A percentile compares a stretch with the other conserved stretches of the same genome.
Conservation (phyloP, 805 yeast genomes). For the Cyberlindnera maritima region DNA sequence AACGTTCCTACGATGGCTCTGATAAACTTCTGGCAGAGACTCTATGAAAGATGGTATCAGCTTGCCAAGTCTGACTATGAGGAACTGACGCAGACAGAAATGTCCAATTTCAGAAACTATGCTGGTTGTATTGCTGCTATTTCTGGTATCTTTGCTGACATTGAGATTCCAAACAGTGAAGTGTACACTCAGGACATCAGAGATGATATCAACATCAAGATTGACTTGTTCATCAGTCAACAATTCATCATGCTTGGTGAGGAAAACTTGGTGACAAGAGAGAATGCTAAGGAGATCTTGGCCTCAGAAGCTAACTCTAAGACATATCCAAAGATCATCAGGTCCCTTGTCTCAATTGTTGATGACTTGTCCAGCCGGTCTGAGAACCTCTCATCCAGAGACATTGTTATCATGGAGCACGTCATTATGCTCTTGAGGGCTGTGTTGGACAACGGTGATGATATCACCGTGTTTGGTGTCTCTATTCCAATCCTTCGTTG, state of each 20-base stretch:
- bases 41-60: conserved; percentile 48
- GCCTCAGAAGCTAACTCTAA: conserved; percentile 63
- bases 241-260: conserved; percentile 49
- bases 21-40: conserved; percentile 39
- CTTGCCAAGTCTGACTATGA: conserved; percentile 23
- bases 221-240: conserved; percentile 47
- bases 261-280: conserved; percentile 55
- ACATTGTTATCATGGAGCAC: conserved; percentile 45
- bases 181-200: conserved; percentile 22
- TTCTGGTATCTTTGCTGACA: conserved; percentile 56
- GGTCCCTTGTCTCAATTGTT: conserved; percentile 40
- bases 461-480: conserved; percentile 30
- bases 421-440: conserved; percentile 44
- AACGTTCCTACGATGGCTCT: conserved; percentile 34
- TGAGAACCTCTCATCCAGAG: conserved; percentile 24
- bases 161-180: conserved; percentile 20
- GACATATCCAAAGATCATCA: conserved; percentile 47
- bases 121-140: conserved; percentile 73
- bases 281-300: conserved; percentile 68
- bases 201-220: conserved; percentile 33
- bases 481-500: conserved; percentile 33
- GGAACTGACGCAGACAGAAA: conserved; percentile 34
- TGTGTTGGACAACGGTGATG: conserved; percentile 34
- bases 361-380: conserved; percentile 29
- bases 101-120: conserved; percentile 55